phyloP scores from a whole-genome alignment of 257 asterid species.

The Gentiana straminea region DNA sequence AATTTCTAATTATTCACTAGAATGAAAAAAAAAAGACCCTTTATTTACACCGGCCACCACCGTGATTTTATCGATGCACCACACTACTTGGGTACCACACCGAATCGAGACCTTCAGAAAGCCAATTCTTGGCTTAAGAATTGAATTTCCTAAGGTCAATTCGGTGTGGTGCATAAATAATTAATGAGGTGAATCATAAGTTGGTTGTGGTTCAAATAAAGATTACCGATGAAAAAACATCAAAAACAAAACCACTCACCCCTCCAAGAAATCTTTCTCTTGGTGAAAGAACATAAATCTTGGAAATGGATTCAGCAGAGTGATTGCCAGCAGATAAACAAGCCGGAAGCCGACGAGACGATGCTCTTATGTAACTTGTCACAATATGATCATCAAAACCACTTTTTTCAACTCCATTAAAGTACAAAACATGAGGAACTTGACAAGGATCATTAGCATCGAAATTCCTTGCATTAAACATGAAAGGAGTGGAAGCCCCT shows the following conservation, averaged over 20 bases:
- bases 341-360: background rate
- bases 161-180: background rate
- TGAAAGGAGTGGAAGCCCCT: slow-evolving; percentile 16
- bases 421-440: slow-evolving; percentile 19
- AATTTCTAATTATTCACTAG: too few species aligned
- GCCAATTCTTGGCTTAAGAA: too few species aligned
- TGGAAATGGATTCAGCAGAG: slow-evolving; percentile 10
- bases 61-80: background rate
- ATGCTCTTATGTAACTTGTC: slow-evolving; percentile 9
- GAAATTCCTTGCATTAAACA: slow-evolving; percentile 9
- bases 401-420: slow-evolving; percentile 11
- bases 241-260: slow-evolving; percentile 6
- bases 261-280: slow-evolving; percentile 5
- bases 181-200: background rate
- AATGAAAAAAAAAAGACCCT: too few species aligned
- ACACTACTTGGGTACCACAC: background rate
- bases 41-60: too few species aligned
- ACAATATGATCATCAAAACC: background rate
- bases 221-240: background rate
- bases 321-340: slow-evolving; percentile 16
- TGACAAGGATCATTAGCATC: slow-evolving; percentile 13
- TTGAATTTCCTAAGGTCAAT: too few species aligned
- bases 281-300: slow-evolving; percentile 16
- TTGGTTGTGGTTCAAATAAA: background rate
- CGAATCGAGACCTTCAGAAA: background rate